Evolutionary conservation across 2,329 filamentous ascomycete genomes (phyloP).

Genomic region (Emergomyces orientalis): DNA sequence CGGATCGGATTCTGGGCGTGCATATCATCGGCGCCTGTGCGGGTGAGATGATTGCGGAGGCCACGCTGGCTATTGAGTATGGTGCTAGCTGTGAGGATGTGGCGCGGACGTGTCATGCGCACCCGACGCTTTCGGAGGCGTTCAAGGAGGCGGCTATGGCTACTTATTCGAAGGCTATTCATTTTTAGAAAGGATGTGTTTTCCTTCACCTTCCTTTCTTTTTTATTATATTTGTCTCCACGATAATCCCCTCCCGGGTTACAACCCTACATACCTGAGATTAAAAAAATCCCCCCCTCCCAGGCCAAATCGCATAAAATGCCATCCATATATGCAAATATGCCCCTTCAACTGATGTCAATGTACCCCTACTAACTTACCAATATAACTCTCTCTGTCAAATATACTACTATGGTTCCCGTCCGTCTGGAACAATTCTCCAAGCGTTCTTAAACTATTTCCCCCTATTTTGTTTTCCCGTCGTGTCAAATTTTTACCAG

Average conservation of each 20-base stretch:
- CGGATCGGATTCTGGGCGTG: conserved; percentile 85
- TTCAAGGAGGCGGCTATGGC: conserved; percentile 99
- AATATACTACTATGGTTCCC: background rate
- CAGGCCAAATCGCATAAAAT: background rate
- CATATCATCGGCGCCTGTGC: conserved; percentile 96
- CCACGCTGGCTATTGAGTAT: conserved; percentile 89
- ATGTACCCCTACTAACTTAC: background rate
- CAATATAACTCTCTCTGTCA: background rate
- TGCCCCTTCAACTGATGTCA: background rate
- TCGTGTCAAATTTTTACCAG: background rate
- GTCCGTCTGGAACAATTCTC: background rate
- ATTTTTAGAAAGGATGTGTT: conserved; percentile 57
- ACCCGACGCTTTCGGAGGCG: conserved; percentile 90
- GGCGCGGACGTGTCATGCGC: conserved; percentile 88
- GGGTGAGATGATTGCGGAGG: conserved; percentile 99
- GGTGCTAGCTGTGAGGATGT: conserved; percentile 93
- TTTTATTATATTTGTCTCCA: background rate
- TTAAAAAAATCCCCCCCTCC: background rate
- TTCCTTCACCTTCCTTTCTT: background rate
- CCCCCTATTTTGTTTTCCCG: background rate
- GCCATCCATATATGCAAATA: background rate
- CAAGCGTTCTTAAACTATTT: background rate
- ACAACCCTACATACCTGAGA: background rate
- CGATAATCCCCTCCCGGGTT: no score
- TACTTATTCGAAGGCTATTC: conserved; percentile 89